Percentiles rank a stretch among this genome's conserved stretches.
phyloP scores from a whole-genome alignment of 768 basidiomycete species.

The Mycena crocata region DNA sequence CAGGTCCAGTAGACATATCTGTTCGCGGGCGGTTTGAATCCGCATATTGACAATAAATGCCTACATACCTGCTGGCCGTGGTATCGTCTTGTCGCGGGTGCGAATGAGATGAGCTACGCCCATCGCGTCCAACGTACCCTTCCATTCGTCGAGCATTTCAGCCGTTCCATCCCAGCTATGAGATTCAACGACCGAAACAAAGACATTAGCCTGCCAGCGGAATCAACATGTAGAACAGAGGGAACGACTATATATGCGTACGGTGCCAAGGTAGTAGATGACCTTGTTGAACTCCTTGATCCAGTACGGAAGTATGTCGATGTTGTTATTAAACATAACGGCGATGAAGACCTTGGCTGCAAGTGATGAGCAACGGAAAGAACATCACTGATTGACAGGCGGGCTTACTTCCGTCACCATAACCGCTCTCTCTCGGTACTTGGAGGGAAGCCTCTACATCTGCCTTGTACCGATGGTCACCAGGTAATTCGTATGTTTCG shows the following conservation, averaged over 20 bases:
- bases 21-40: not conserved
- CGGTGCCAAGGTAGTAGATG: slow-evolving; percentile 51
- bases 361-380: not conserved
- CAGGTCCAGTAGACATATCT: slow-evolving; percentile 38
- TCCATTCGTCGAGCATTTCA: slow-evolving; percentile 43
- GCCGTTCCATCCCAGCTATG: slow-evolving; percentile 50
- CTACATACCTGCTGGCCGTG: slow-evolving; percentile 30
- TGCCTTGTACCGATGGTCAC: slow-evolving; percentile 39
- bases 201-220: slow-evolving; percentile 46
- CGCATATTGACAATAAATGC: not conserved
- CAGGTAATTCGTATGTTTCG: slow-evolving; percentile 38
- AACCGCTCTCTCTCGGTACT: slow-evolving; percentile 33
- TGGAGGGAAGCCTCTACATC: slow-evolving; percentile 36
- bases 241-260: not conserved
- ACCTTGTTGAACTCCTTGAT: slow-evolving; percentile 47
- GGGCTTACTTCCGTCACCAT: slow-evolving; percentile 34
- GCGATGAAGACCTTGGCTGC: slow-evolving; percentile 51
- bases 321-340: slow-evolving; percentile 54
- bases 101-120: slow-evolving; percentile 45
- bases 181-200: slow-evolving; percentile 38
- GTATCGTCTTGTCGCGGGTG: slow-evolving; percentile 39
- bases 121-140: slow-evolving; percentile 37
- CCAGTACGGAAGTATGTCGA: slow-evolving; percentile 53
- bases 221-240: not conserved
- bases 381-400: not conserved